Evolutionary conservation across 768 basidiomycete species (phyloP).

Genomic region (Leccinum longicurvipes): DNA sequence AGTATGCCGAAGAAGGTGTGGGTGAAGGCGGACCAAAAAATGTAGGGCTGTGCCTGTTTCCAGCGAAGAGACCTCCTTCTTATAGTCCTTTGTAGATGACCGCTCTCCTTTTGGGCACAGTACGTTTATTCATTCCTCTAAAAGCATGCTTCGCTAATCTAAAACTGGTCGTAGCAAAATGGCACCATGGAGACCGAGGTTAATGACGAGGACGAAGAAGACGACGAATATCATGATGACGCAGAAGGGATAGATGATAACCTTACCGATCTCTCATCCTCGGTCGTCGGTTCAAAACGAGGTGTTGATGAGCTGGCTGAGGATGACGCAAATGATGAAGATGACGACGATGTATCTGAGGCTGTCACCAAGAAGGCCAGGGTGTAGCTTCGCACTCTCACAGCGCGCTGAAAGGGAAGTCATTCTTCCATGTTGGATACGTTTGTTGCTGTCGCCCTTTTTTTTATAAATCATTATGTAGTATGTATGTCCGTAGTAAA

Average conservation of each 20-base stretch:
- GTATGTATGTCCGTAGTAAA: background rate
- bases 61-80: constrained; percentile 3
- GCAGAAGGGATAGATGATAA: constrained; percentile 10
- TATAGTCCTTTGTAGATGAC: constrained; percentile 20
- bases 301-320: constrained; percentile 21
- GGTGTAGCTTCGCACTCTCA: constrained; percentile 13
- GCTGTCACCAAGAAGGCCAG: constrained; percentile 23
- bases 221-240: constrained; percentile 16
- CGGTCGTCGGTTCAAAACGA: constrained; percentile 25
- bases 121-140: background rate
- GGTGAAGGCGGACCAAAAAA: background rate
- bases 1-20: background rate
- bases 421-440: background rate
- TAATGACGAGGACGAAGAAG: constrained; percentile 21
- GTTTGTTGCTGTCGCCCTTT: background rate
- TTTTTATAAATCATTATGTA: constrained; percentile 20
- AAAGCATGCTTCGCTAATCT: background rate
- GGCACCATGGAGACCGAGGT: constrained; percentile 3
- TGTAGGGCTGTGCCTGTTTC: constrained; percentile 9
- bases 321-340: constrained; percentile 9
- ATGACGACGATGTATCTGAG: constrained; percentile 2
- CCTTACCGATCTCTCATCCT: constrained; percentile 8
- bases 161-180: constrained; percentile 8
- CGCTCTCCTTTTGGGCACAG: constrained; percentile 21
- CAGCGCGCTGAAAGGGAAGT: background rate